Evolutionary conservation across 495 filamentous ascomycete species (phyloP).

Genomic region (Lophiotrema nucula): DNA sequence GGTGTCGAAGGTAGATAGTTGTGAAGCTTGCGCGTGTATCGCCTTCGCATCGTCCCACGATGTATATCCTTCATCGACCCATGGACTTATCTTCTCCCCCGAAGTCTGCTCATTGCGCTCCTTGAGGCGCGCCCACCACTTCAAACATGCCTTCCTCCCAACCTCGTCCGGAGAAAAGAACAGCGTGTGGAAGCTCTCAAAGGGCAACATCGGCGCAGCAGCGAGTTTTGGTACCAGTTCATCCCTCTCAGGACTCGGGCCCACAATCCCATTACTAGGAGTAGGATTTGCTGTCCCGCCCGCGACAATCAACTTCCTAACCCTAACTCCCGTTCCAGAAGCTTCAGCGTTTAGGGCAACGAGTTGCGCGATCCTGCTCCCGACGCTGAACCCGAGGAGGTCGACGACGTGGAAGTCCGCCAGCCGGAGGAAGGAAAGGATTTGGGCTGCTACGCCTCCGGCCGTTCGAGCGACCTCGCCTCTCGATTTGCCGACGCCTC

Average conservation of each 20-base stretch:
- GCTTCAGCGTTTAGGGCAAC: neutral
- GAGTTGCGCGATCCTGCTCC: neutral
- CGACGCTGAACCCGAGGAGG: neutral
- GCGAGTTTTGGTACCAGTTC: neutral
- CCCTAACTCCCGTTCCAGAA: neutral
- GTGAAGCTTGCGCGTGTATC: neutral
- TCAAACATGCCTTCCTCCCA: neutral
- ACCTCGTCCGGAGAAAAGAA: neutral
- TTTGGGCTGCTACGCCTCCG: neutral
- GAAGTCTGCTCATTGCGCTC: neutral
- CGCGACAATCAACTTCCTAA: neutral
- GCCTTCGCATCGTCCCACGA: neutral
- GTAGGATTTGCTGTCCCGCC: neutral
- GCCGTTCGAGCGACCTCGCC: neutral
- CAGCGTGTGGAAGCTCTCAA: neutral
- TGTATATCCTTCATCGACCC: neutral
- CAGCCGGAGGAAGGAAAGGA: neutral
- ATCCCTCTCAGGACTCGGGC: neutral
- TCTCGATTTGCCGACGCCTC: neutral
- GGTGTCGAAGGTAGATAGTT: neutral
- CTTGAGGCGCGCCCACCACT: neutral
- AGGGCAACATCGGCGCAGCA: neutral
- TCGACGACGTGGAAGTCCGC: neutral
- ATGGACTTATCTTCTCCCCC: neutral
- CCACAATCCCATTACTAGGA: neutral